Percentiles rank a stretch among this genome's conserved stretches.
Evolutionary conservation across 148 eudicot species (phyloP).

Genomic region (Fagopyrum homotropicum): DNA sequence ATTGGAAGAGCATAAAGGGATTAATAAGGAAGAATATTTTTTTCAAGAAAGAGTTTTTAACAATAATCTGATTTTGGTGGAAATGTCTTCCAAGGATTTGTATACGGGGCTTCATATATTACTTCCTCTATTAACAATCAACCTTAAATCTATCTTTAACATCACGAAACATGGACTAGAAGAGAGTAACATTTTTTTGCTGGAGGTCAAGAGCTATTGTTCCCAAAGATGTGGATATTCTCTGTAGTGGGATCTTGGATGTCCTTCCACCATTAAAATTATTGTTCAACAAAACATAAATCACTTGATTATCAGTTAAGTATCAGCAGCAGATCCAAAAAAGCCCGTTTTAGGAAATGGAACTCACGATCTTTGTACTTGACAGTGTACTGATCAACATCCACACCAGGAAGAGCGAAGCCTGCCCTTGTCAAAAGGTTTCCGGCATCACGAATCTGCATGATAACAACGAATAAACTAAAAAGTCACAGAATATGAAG

Average conservation of each 20-base stretch:
- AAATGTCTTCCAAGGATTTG: too few relatives aligned
- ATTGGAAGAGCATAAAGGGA: too few relatives aligned
- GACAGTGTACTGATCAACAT: conserved; percentile 89
- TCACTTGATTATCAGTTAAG: not conserved
- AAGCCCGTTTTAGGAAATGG: not conserved
- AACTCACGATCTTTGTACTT: conserved; percentile 81
- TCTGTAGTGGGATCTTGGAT: not conserved
- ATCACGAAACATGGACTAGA: too few relatives aligned
- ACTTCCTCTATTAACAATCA: too few relatives aligned
- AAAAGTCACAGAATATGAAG: not conserved
- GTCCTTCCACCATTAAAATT: not conserved
- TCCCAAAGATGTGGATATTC: not conserved
- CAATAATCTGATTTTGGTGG: too few relatives aligned
- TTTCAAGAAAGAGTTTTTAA: too few relatives aligned
- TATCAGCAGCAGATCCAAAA: not conserved
- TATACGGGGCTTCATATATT: too few relatives aligned
- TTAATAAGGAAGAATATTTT: too few relatives aligned
- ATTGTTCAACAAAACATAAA: not conserved
- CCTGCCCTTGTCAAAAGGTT: conserved; percentile 97
- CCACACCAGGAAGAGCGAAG: conserved; percentile 89
- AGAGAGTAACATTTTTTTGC: not conserved
- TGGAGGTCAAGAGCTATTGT: not conserved
- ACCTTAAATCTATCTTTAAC: too few relatives aligned
- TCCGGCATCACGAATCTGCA: conserved; percentile 94
- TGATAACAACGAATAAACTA: not conserved